Evolutionary conservation across 495 filamentous ascomycete species (phyloP).

Genomic region (Aspergillus coremiiformis): DNA sequence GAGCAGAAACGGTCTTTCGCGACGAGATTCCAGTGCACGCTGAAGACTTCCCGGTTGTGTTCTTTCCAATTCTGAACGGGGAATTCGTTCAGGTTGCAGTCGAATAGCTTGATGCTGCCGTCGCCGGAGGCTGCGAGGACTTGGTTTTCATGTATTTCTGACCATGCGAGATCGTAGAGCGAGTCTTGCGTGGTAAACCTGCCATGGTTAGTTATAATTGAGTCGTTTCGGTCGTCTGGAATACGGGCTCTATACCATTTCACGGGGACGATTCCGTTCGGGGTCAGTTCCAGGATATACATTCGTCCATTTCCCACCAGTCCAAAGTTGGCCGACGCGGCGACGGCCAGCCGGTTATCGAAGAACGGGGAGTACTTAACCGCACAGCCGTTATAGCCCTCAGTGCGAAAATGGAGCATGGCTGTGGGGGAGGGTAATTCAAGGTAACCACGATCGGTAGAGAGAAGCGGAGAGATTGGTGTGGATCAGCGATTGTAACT

Average conservation of each 20-base stretch:
- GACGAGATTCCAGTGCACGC: conserved; percentile 83
- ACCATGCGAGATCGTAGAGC: conserved; percentile 90
- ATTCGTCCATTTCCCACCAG: conserved; percentile 93
- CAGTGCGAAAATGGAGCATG: conserved; percentile 91
- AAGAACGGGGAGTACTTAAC: conserved; percentile 98
- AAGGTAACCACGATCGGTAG: no score
- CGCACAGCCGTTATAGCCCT: conserved; percentile 88
- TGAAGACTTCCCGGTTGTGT: conserved; percentile 86
- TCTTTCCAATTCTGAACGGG: conserved; percentile 85
- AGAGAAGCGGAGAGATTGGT: background rate
- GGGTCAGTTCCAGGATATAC: conserved; percentile 70
- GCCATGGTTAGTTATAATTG: conserved; percentile 2
- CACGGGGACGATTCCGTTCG: conserved; percentile 72
- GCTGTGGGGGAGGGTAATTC: background rate
- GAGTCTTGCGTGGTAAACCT: conserved; percentile 96
- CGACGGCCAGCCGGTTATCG: conserved; percentile 85
- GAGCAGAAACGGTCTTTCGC: conserved; percentile 86
- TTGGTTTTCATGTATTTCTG: conserved; percentile 91
- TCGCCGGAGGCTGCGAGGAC: conserved; percentile 80
- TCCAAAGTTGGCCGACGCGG: conserved; percentile 83
- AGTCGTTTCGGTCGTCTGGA: background rate
- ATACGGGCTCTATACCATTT: conserved; percentile 48
- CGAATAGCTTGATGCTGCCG: conserved; percentile 90
- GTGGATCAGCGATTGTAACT: background rate
- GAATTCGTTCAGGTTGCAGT: conserved; percentile 67